phyloP scores from a whole-genome alignment of 176 grass and related monocot genomes.

The Phoenix dactylifera region DNA sequence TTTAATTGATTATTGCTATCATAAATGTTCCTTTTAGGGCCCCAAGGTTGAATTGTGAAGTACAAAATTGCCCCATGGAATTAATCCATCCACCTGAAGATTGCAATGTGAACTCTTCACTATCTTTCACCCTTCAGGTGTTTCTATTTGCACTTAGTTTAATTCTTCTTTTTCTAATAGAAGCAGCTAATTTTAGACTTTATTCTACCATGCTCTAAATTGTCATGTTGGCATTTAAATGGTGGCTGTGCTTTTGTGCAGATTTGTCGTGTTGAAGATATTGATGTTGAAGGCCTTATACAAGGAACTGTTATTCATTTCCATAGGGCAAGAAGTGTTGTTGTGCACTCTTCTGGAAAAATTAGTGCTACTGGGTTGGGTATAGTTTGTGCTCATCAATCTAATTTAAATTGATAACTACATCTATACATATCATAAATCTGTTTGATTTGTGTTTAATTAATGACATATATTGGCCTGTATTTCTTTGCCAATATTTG shows the following conservation, averaged over 20 bases:
- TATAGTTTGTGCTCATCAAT: conserved; percentile 21
- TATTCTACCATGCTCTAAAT: neutral
- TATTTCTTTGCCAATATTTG: neutral
- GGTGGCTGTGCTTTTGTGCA: conserved; percentile 23
- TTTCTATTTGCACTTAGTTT: neutral
- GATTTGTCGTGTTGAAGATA: conserved; percentile 98
- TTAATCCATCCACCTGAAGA: conserved; percentile 97
- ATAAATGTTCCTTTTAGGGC: conserved; percentile 42
- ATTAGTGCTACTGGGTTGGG: conserved; percentile 80
- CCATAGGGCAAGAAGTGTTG: conserved; percentile 72
- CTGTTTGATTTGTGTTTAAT: neutral
- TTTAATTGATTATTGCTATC: neutral
- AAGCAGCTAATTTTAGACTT: neutral
- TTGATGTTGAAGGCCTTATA: conserved; percentile 85
- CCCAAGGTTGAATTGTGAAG: conserved; percentile 87
- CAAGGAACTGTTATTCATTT: conserved; percentile 98
- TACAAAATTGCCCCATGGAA: conserved; percentile 68
- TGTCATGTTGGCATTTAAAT: conserved; percentile 10
- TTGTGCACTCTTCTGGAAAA: conserved; percentile 64
- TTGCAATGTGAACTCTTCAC: conserved; percentile 96
- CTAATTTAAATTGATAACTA: neutral
- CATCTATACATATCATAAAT: no score
- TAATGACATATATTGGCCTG: neutral
- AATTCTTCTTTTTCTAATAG: neutral
- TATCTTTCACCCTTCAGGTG: conserved; percentile 97